phyloP scores from a whole-genome alignment of 2,329 filamentous ascomycete genomes.

The Trichoderma atroviride region DNA sequence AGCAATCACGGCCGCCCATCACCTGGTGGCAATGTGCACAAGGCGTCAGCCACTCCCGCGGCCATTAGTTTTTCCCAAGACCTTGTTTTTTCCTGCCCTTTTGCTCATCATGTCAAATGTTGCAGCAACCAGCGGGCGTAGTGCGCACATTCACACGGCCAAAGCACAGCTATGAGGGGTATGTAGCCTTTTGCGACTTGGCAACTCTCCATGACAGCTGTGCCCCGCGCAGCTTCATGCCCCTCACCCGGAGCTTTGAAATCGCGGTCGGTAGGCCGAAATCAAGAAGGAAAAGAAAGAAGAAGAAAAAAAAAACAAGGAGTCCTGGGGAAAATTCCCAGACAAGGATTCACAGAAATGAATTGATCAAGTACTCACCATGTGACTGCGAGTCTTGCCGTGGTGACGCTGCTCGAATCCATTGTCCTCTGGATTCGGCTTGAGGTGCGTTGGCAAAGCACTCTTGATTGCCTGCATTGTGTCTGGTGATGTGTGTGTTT shows the following conservation, averaged over 20 bases:
- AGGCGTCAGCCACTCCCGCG: not conserved
- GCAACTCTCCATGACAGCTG: not conserved
- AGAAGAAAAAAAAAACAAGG: not conserved
- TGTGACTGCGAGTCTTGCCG: conserved; percentile 83
- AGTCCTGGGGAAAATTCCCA: not conserved
- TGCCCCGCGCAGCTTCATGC: not conserved
- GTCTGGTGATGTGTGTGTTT: conserved; percentile 25
- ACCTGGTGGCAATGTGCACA: conserved; percentile 16
- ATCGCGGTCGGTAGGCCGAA: not conserved
- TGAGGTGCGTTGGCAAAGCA: conserved; percentile 83
- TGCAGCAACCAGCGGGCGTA: not conserved
- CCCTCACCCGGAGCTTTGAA: not conserved
- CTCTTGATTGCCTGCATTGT: conserved; percentile 73
- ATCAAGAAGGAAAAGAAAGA: not conserved
- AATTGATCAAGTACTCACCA: conserved; percentile 63
- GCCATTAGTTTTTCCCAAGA: not conserved
- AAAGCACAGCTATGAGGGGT: conserved; percentile 16
- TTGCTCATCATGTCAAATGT: not conserved
- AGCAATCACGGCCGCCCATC: conserved; percentile 4
- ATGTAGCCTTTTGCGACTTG: not conserved
- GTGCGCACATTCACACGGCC: conserved; percentile 8
- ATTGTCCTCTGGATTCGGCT: conserved; percentile 57
- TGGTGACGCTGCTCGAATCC: conserved; percentile 69
- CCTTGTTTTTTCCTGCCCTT: not conserved
- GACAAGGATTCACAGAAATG: not conserved